Base-by-base conservation (phyloP, 352 stramenopile genomes). In the Globisporangium alternatum region DNA sequence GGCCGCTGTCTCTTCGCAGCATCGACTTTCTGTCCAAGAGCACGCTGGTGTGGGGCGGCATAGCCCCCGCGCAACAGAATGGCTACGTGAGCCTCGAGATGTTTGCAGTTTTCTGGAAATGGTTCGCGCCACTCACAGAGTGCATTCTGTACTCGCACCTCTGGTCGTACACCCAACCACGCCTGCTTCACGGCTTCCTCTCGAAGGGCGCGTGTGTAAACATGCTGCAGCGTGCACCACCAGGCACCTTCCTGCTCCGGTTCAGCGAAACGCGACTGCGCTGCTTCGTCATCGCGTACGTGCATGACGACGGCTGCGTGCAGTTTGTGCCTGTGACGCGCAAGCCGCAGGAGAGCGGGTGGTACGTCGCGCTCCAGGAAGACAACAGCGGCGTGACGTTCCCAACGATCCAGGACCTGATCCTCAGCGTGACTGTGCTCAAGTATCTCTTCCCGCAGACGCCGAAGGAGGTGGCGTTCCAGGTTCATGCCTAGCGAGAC, bases 21-120 rank as follows among this genome's bases (percentile, higher is more conserved):
- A 90, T 94, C 51, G 86, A 92, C 22, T 94, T 94, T 58, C 61
- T 94, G 7, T 75, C 68, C 66, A 89, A 89, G 66, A 91, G 80
- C 60, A 75, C 81, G 13, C 73, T 90, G 9, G 78, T 92, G 13
- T 94, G 83, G 86, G 81, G 85, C 5, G 65, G 68, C 33, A 56
- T 53, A 33, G 60, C 79, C 1, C 80, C 86, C 17, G 71, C 71
- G 0, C 75, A 80, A 56, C 68, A 67, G 5, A 66, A 74, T 17
- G 75, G 80, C 15, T 56, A 66, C 22, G 80, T 92, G n/a, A 81
- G 72, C 48, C 49, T 94, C 19, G 68, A 70, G 22, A 91, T 90
- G 80, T 92, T 93, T 62, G 59, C 69, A 0, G 73, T 77, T 2
- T 94, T 93, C 43, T 96, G 87, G 87, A 45, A 57, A 3, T 94